A percentile compares a stretch with the other conserved stretches of the same genome.
phyloP scores from a whole-genome alignment of 2,329 filamentous ascomycete genomes.

The Neurospora crassa region DNA sequence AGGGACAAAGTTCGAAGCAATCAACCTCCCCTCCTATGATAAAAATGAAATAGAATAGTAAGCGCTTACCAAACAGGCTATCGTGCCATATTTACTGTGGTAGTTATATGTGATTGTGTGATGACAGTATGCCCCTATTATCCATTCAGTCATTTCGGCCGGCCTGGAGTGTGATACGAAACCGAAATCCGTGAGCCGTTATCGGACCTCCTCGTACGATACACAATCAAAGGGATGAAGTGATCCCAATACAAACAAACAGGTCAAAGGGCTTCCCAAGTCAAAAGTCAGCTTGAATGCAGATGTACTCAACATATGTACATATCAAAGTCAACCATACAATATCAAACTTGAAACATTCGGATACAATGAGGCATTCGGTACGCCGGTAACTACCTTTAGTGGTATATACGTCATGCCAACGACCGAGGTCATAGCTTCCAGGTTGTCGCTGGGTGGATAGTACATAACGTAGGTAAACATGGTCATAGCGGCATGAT shows the following conservation, averaged over 20 bases:
- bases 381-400: too few relatives aligned
- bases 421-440: not conserved
- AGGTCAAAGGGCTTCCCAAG: not conserved
- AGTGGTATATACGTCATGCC: not conserved
- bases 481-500: not conserved
- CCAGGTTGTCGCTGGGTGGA: not conserved
- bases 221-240: not conserved
- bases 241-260: not conserved
- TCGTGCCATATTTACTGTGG: not conserved
- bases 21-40: slow-evolving; percentile 42
- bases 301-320: too few relatives aligned
- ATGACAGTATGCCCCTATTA: not conserved
- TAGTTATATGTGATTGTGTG: not conserved
- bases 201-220: not conserved
- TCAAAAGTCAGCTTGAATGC: too few relatives aligned
- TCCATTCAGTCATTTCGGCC: not conserved
- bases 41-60: not conserved
- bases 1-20: slow-evolving; percentile 36
- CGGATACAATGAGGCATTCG: not conserved
- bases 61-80: not conserved
- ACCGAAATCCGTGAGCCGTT: not conserved
- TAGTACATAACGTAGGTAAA: too few relatives aligned
- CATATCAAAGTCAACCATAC: too few relatives aligned
- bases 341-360: too few relatives aligned
- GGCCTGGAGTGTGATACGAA: not conserved